Evolutionary conservation across 78 protist genomes (phyloP), one percentile per base, ranked within the genome.

Genomic region (Bodo saltans): DNA sequence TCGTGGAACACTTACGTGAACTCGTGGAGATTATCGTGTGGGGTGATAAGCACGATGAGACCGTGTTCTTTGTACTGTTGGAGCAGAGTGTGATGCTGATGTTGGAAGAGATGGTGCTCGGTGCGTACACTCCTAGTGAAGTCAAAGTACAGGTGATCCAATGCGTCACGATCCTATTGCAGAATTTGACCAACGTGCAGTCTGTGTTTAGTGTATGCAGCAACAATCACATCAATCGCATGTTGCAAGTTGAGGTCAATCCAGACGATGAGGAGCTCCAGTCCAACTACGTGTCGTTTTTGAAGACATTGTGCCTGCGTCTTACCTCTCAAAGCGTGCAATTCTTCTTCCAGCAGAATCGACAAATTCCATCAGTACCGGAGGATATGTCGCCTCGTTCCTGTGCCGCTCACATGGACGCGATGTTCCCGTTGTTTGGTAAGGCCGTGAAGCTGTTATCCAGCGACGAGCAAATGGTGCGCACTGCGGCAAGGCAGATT

Each of bases 41-140:
- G 97, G 95, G 96, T 74, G 97, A 95, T 67, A 93, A 92, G 89
- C 79, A 95, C 85, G 84, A 90, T 75, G n/a, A 32, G 0, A 23
- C 33, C 40, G 78, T 88, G 34, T 90, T 95, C 40, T 93, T 90
- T 85, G 87, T 39, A 68, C 81, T 39, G 32, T 25, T 79, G 29
- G 35, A 30, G n/a, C 32, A 17, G n/a, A 21, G 8, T 3, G 23
- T 37, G 26, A 32, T 72, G 67, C 8, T 38, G 35, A 28, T 72
- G 27, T 37, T 72, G 29, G 32, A 17, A 3, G 40, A 29, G 25
- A 30, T 12, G 32, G n/a, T n/a, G 38, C 3, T 21, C 39, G 32
- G 4, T 30, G 39, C 25, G 78, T 28, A 17, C 42, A 4, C 38
- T 11, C 73, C 17, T 1, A 67, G 41, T 73, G 21, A 67, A 0